Conservation (phyloP, 768 basidiomycete genomes). For the Pholiota conissans region DNA sequence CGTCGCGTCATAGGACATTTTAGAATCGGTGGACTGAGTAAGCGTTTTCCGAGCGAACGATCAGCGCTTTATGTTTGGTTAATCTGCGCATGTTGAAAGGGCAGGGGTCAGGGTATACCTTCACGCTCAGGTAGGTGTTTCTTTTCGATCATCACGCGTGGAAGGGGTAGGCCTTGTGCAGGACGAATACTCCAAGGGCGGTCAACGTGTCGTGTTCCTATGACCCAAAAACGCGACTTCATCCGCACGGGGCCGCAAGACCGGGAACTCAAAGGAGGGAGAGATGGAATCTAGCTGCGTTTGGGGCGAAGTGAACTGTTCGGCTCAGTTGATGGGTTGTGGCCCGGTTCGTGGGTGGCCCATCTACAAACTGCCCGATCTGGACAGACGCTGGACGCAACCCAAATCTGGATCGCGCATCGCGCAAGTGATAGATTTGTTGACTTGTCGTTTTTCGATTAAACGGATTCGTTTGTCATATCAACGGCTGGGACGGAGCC, state of each 20-base stretch:
- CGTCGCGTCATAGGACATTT: neutral
- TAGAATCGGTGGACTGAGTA: constrained; percentile 6
- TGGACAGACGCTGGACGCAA: constrained; percentile 10
- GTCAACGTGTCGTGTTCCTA: constrained; percentile 24
- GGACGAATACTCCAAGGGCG: neutral
- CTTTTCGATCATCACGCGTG: constrained; percentile 1
- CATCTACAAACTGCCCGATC: constrained; percentile 11
- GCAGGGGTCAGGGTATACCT: too few species aligned
- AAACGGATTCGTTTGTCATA: constrained; percentile 32
- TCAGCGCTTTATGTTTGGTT: constrained; percentile 19
- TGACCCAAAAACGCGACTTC: constrained; percentile 24
- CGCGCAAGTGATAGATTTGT: constrained; percentile 18
- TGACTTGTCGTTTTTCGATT: constrained; percentile 18
- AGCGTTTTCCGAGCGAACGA: constrained; percentile 2
- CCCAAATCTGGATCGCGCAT: constrained; percentile 1
- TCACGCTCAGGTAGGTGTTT: neutral
- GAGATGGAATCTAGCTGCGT: constrained; percentile 17
- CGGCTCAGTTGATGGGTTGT: constrained; percentile 5
- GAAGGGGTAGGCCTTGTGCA: neutral
- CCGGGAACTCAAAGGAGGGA: constrained; percentile 23
- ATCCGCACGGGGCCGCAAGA: constrained; percentile 26
- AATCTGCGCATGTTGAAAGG: neutral
- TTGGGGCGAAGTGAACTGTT: constrained; percentile 9
- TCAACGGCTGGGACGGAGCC: constrained; percentile 37
- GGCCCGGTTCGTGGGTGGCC: constrained; percentile 7